Evolutionary conservation across 805 yeast species (phyloP).

Genomic region (Vanderwaltozyma yarrowii): DNA sequence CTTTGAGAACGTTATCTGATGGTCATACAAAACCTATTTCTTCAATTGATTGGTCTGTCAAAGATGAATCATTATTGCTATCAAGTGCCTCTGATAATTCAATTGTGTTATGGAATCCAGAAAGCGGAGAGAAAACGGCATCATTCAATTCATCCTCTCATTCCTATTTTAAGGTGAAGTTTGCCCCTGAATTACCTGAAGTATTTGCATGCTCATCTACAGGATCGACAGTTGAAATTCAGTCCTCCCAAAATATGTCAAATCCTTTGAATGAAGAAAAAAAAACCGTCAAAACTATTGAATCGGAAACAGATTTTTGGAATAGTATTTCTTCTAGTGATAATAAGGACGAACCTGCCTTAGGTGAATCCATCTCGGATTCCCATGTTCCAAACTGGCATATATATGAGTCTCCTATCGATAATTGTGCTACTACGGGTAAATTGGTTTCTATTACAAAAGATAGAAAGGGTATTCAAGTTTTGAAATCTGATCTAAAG

Average conservation of each 20-base stretch:
- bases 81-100: slow-evolving; percentile 88
- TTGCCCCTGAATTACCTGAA: slow-evolving; percentile 85
- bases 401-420: slow-evolving; percentile 57
- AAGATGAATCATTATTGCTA: slow-evolving; percentile 65
- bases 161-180: slow-evolving; percentile 77
- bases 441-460: slow-evolving; percentile 52
- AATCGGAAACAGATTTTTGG: slow-evolving; percentile 75
- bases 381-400: slow-evolving; percentile 86
- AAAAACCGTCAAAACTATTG: no score
- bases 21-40: slow-evolving; percentile 87
- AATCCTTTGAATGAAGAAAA: slow-evolving; percentile 21
- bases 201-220: slow-evolving; percentile 79
- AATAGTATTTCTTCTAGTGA: slow-evolving; percentile 66
- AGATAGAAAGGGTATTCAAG: slow-evolving; percentile 32
- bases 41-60: slow-evolving; percentile 86
- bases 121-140: slow-evolving; percentile 58
- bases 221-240: slow-evolving; percentile 71
- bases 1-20: slow-evolving; percentile 48
- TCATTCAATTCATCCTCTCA: slow-evolving; percentile 62
- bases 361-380: no score
- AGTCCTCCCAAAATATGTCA: slow-evolving; percentile 65
- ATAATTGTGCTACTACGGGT: slow-evolving; percentile 85
- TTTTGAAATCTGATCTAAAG: slow-evolving; percentile 30
- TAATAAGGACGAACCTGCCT: no score
- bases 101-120: slow-evolving; percentile 84